A percentile compares a stretch with the other conserved stretches of the same genome.
phyloP scores from a whole-genome alignment of 441 rosid genomes.

The Pelargonium australe region DNA sequence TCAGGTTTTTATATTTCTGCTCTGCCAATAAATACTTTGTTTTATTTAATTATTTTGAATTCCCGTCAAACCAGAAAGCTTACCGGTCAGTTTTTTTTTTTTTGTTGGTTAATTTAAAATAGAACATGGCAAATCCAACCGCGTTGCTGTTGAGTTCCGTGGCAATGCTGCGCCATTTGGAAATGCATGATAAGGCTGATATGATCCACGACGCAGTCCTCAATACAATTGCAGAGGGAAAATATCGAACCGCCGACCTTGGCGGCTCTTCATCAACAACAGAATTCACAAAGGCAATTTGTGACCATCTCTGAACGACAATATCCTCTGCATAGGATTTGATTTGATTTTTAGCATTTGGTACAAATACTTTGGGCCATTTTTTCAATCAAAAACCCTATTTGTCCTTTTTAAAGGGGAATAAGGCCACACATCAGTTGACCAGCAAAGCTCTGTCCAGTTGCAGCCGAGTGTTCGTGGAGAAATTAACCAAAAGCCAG shows the following conservation, averaged over 20 bases:
- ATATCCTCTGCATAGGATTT: conserved; percentile 15
- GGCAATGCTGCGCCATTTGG: conserved; percentile 78
- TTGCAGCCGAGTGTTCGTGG: not conserved
- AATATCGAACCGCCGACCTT: conserved; percentile 83
- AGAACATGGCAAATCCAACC: conserved; percentile 94
- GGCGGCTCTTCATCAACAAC: conserved; percentile 72
- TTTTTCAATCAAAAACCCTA: conserved; percentile 4
- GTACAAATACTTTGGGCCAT: conserved; percentile 9
- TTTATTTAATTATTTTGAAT: no score
- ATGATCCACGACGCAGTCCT: conserved; percentile 72
- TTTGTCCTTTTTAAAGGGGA: conserved; percentile 18
- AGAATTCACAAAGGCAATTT: conserved; percentile 83
- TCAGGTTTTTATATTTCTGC: no score
- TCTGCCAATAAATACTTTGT: no score
- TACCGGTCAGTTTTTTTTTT: not conserved
- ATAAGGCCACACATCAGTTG: conserved; percentile 25
- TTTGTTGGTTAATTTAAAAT: conserved; percentile 14
- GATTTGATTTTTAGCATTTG: conserved; percentile 14
- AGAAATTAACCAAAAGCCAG: not conserved
- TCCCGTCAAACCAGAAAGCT: not conserved
- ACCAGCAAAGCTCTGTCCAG: conserved; percentile 15
- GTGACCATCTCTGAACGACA: conserved; percentile 48
- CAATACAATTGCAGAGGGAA: conserved; percentile 76
- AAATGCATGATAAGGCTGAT: conserved; percentile 72
- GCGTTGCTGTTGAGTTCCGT: conserved; percentile 81